A percentile compares a stretch with the other conserved stretches of the same genome.
Evolutionary conservation across 345 rosid genomes (phyloP).

Genomic region (Bruguiera gymnorhiza): DNA sequence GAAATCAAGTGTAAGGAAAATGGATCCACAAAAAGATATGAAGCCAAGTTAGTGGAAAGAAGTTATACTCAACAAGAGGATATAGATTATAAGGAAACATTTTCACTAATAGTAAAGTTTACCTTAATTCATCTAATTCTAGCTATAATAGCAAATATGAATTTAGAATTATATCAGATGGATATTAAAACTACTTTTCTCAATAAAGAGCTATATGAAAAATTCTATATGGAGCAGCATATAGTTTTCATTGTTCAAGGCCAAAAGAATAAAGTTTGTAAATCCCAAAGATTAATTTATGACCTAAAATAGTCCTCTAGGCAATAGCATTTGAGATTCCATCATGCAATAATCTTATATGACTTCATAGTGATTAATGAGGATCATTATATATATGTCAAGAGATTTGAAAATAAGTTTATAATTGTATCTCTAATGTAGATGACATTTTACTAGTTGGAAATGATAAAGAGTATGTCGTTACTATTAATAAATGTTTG

Average conservation of each 20-base stretch:
- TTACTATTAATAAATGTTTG: too few relatives aligned
- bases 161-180: not conserved
- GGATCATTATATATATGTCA: not conserved
- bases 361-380: not conserved
- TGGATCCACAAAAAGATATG: too few relatives aligned
- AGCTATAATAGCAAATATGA: not conserved
- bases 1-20: too few relatives aligned
- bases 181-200: not conserved
- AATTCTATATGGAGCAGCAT: not conserved
- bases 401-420: too few relatives aligned
- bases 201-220: not conserved
- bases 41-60: too few relatives aligned
- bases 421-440: too few relatives aligned
- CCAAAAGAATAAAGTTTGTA: not conserved
- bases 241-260: not conserved
- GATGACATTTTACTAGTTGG: too few relatives aligned
- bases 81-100: too few relatives aligned
- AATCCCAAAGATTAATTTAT: not conserved
- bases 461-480: too few relatives aligned
- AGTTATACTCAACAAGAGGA: too few relatives aligned
- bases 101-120: too few relatives aligned
- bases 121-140: too few relatives aligned
- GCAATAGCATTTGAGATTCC: not conserved
- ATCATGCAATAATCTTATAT: not conserved
- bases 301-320: not conserved